phyloP scores from a whole-genome alignment of 2,329 filamentous ascomycete genomes.

The Aspergillus glaucus region DNA sequence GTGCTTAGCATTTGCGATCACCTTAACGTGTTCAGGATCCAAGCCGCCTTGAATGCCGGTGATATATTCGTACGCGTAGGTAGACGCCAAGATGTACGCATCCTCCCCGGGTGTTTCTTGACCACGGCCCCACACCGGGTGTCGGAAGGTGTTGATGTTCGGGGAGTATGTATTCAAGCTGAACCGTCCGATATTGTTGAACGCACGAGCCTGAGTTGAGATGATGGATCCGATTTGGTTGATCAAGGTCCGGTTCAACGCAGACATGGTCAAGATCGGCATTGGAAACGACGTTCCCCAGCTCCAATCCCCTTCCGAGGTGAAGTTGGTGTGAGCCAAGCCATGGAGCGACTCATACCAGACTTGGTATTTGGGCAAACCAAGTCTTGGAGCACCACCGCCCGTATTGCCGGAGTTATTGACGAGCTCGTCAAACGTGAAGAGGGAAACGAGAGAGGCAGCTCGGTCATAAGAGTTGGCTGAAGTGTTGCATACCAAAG shows the following conservation, averaged over 20 bases:
- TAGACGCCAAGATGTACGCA: slow-evolving; percentile 40
- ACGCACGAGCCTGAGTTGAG: slow-evolving; percentile 58
- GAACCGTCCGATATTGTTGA: slow-evolving; percentile 53
- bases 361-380: slow-evolving; percentile 54
- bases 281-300: slow-evolving; percentile 61
- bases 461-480: slow-evolving; percentile 37
- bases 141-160: slow-evolving; percentile 60
- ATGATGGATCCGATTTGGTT: slow-evolving; percentile 48
- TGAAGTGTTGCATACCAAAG: slow-evolving; percentile 46
- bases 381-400: slow-evolving; percentile 50
- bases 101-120: slow-evolving; percentile 58
- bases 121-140: slow-evolving; percentile 58
- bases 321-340: slow-evolving; percentile 54
- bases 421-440: slow-evolving; percentile 51
- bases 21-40: slow-evolving; percentile 31
- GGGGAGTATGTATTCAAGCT: slow-evolving; percentile 45
- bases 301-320: slow-evolving; percentile 47
- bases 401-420: slow-evolving; percentile 46
- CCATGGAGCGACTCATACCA: slow-evolving; percentile 58
- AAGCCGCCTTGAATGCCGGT: slow-evolving; percentile 48
- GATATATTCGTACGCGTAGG: slow-evolving; percentile 50
- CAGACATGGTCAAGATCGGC: slow-evolving; percentile 56
- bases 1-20: slow-evolving; percentile 54
- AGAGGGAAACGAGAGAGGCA: slow-evolving; percentile 44
- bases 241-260: slow-evolving; percentile 60